Conservation (phyloP, 2,329 filamentous ascomycete species). For the Ascochyta koolunga region DNA sequence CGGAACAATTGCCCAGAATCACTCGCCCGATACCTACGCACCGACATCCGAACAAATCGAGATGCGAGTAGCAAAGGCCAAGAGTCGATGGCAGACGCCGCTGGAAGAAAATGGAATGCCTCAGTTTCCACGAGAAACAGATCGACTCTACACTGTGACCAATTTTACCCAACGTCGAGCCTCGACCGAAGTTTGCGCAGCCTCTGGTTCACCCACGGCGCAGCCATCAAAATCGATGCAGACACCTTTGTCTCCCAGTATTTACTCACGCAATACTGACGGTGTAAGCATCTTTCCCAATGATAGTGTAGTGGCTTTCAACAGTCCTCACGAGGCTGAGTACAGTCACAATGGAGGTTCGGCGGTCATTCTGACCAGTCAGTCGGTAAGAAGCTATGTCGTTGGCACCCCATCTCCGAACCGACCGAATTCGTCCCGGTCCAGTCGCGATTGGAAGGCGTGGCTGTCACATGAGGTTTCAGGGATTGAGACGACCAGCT, state of each 20-base stretch:
- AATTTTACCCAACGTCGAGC: conserved; percentile 7
- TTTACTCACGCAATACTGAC: conserved; percentile 55
- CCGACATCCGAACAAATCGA: conserved; percentile 50
- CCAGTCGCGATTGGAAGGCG: conserved; percentile 54
- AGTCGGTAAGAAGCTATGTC: conserved; percentile 52
- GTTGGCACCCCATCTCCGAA: conserved; percentile 40
- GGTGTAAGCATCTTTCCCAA: conserved; percentile 45
- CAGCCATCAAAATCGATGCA: conserved; percentile 13
- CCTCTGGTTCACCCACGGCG: conserved; percentile 11
- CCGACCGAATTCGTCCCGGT: conserved; percentile 30
- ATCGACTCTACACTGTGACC: conserved; percentile 25
- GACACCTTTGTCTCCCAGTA: conserved; percentile 52
- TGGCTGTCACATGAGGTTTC: conserved; percentile 55
- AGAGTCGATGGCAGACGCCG: conserved; percentile 51
- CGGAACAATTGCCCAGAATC: neutral
- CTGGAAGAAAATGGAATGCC: conserved; percentile 44
- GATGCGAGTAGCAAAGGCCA: conserved; percentile 46
- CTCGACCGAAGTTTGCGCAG: neutral
- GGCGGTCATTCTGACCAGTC: conserved; percentile 52
- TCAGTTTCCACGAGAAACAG: conserved; percentile 36
- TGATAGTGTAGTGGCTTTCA: conserved; percentile 42
- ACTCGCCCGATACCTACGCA: conserved; percentile 3
- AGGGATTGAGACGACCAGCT: conserved; percentile 38
- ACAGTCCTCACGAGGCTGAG: conserved; percentile 10
- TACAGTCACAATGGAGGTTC: conserved; percentile 35